Percentiles rank a stretch among this genome's conserved stretches.
Conservation (phyloP, 495 filamentous ascomycete genomes). For the Hypoxylon lienhwacheense region DNA sequence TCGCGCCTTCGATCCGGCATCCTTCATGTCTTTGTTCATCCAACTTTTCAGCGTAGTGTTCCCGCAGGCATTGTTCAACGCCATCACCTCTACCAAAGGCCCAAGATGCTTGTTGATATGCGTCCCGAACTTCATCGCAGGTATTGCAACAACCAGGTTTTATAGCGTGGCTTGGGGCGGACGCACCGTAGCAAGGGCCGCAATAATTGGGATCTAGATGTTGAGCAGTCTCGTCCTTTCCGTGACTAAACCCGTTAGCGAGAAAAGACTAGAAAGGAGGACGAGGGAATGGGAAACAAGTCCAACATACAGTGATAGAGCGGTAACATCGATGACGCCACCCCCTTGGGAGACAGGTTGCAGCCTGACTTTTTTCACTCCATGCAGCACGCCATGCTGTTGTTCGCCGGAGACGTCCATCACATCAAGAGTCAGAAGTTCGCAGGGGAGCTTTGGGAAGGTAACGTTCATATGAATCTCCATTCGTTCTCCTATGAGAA, state of each 20-base stretch:
- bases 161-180: conserved; percentile 63
- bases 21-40: conserved; percentile 87
- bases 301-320: conserved; percentile 68
- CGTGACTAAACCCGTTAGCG: conserved; percentile 50
- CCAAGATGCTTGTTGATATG: conserved; percentile 86
- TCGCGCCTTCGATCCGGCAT: conserved; percentile 88
- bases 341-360: conserved; percentile 72
- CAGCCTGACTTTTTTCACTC: conserved; percentile 85
- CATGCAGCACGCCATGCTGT: conserved; percentile 89
- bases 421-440: conserved; percentile 93
- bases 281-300: background rate
- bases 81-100: conserved; percentile 89
- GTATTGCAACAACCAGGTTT: conserved; percentile 93
- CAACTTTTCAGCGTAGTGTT: conserved; percentile 86
- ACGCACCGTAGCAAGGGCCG: conserved; percentile 88
- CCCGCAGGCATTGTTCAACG: conserved; percentile 93
- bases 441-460: conserved; percentile 91
- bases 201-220: conserved; percentile 94
- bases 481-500: conserved; percentile 79
- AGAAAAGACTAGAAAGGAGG: background rate
- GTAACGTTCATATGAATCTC: conserved; percentile 98
- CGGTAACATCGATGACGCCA: conserved; percentile 71
- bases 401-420: conserved; percentile 99
- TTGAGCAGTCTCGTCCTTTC: conserved; percentile 63
- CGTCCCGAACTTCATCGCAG: conserved; percentile 93